Evolutionary conservation across 768 basidiomycete species (phyloP), one percentile per base, ranked within the genome.

Genomic region (Vararia minispora): DNA sequence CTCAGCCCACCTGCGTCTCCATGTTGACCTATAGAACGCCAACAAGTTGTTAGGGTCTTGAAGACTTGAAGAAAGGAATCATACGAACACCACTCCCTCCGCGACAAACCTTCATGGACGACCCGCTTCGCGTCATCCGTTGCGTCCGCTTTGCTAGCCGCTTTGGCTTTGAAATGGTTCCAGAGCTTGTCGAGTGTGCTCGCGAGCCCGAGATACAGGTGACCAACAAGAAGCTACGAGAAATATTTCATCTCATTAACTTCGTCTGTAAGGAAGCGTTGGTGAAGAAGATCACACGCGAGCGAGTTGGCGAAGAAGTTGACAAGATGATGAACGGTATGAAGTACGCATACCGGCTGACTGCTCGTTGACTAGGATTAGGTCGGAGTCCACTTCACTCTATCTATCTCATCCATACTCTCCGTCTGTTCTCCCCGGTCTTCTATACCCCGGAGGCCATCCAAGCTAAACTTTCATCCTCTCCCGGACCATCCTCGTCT

Each of bases 241-340:
- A 35, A 9, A 25, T 21, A 21, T 4, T 39, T 37, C 44, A 17
- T 3, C 22, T 28, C 13, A 26, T 26, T 28, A 14, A 2, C 14
- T 14, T 26, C 25, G 26, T 40, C 21, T 18, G 37, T 13, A 50
- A 74, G 89, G 60, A 69, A 33, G 83, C 79, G 0, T 60, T 95
- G 12, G 62, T 73, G 8, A 66, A 64, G 2, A 95, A 97, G 55
- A 85, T 99, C 32, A 82, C 83, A 24, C 74, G 88, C 36, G 95
- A 98, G 61, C 74, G 95, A 13, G 75, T 91, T 5, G 92, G 92
- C 1, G 84, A 84, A 45, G 95, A 99, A 58, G 52, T 98, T 11
- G 74, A 83, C 45, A 99, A 98, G 57, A 98, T 97, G 86, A 69
- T 98, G 55, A 78, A 78, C 65, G 81, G 94, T 81, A 18, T 12